Conservation (phyloP, 164 flowering plant genomes). For the Dillenia suffruticosa region DNA sequence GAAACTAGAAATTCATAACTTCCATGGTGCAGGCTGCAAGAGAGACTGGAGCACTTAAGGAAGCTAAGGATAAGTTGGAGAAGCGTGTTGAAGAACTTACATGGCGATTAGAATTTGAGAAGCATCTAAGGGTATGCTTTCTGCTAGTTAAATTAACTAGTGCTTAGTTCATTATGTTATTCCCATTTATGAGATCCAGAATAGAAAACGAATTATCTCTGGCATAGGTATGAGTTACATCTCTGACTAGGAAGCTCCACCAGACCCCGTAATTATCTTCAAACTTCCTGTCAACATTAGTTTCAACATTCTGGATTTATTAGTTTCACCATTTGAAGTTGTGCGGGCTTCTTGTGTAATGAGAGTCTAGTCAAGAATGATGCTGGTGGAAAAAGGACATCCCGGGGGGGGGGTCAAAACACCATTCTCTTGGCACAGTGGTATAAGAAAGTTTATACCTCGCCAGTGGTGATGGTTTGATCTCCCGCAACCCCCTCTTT, state of each 20-base stretch:
- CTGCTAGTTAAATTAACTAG: conserved; percentile 2
- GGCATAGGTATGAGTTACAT: background rate
- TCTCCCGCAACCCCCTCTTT: too few relatives aligned
- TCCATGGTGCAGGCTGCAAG: conserved; percentile 63
- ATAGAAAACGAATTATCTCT: too few relatives aligned
- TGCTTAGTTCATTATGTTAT: too few relatives aligned
- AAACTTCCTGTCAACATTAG: background rate
- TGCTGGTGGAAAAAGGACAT: background rate
- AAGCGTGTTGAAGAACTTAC: conserved; percentile 85
- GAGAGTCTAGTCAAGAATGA: background rate
- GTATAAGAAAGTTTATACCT: too few relatives aligned
- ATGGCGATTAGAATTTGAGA: conserved; percentile 81
- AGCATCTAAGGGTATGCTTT: conserved; percentile 62
- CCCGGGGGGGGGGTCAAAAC: too few relatives aligned
- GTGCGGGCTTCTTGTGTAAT: background rate
- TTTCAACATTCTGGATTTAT: background rate
- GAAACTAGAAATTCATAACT: conserved; percentile 4
- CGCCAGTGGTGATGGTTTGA: too few relatives aligned
- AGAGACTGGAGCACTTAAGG: conserved; percentile 84
- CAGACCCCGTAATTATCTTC: background rate
- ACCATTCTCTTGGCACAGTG: too few relatives aligned
- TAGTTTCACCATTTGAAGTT: background rate
- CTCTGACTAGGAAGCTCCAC: background rate
- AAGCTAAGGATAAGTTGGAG: conserved; percentile 87
- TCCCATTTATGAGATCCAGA: too few relatives aligned